phyloP scores from a whole-genome alignment of 2,329 filamentous ascomycete species.

The Colletotrichum plurivorum region DNA sequence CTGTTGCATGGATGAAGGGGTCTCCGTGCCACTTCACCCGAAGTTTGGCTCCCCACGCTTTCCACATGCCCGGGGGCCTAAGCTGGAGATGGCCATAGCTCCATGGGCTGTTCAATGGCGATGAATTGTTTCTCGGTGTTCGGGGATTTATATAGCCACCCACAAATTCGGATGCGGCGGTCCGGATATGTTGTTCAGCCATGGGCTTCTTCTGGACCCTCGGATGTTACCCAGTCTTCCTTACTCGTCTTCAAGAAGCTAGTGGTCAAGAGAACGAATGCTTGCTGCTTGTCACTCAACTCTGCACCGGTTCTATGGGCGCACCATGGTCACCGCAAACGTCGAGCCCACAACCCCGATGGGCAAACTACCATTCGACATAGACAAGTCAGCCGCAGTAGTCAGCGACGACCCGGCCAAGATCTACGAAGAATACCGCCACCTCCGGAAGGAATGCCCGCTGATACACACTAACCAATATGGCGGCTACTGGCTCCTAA shows the following conservation, averaged over 20 bases:
- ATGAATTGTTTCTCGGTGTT: too few species aligned
- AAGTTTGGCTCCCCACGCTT: background rate
- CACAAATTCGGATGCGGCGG: too few species aligned
- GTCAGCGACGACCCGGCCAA: slow-evolving; percentile 40
- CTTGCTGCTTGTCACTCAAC: too few species aligned
- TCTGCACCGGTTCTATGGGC: too few species aligned
- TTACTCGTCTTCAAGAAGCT: too few species aligned
- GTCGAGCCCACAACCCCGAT: background rate
- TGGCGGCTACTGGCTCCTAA: slow-evolving; percentile 43
- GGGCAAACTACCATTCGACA: slow-evolving; percentile 18
- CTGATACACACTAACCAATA: slow-evolving; percentile 41
- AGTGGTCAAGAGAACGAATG: too few species aligned
- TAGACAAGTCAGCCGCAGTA: slow-evolving; percentile 41
- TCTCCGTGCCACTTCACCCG: slow-evolving; percentile 11
- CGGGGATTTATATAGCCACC: too few species aligned
- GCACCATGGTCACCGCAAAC: background rate
- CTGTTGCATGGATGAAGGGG: background rate
- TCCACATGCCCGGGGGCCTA: background rate
- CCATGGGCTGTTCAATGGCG: too few species aligned
- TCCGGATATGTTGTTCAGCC: too few species aligned
- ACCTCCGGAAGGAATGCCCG: slow-evolving; percentile 41
- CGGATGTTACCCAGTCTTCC: too few species aligned
- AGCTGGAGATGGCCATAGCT: background rate
- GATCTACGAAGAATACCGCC: slow-evolving; percentile 42
- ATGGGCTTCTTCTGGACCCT: too few species aligned